Evolutionary conservation across 306 rosid genomes (phyloP), one percentile per base, ranked within the genome.

Genomic region (Fagus crenata): DNA sequence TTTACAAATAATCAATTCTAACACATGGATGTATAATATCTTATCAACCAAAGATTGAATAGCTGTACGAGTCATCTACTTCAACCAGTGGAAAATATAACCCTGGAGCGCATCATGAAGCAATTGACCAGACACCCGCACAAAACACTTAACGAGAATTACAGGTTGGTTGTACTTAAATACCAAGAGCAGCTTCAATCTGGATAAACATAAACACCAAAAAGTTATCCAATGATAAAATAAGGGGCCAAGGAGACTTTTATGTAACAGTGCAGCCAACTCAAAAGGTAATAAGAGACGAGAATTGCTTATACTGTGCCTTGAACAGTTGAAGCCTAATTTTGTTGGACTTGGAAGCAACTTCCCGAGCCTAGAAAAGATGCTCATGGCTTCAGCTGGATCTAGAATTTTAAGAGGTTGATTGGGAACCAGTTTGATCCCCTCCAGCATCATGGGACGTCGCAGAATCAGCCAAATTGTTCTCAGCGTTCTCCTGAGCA

Each of bases 401-500:
- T 53, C 61, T 61, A 59, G 46, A 64, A 7, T 36, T 68, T 81
- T 78, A 86, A 33, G 69, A 13, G 56, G 78, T 36, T 49, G 81
- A 67, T 82, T 78, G 77, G 41, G 93, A 75, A 55, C 79, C 87
- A 78, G 73, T 82, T 70, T 78, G 67, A 72, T 49, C 54, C 36
- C 43, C 58, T 49, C 18, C 74, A 69, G 39, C 41, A 69, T 46
- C 58, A 39, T 43, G 7, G 71, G 49, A 37, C 28, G 71, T 28
- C 39, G 43, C 63, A 67, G 60, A 18, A 22, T 11, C 33, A 51
- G 67, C 53, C 2, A 41, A 69, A 42, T 39, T 7, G 28, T 54
- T 65, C 60, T 81, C 76, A 1, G 33, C 67, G 22, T 81, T 79
- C 89, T 79, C 84, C 75, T 4, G 53, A 68, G 74, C 61, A 49